Evolutionary conservation across 129 eudicot genomes (phyloP).

Genomic region (Sambucus nigra): DNA sequence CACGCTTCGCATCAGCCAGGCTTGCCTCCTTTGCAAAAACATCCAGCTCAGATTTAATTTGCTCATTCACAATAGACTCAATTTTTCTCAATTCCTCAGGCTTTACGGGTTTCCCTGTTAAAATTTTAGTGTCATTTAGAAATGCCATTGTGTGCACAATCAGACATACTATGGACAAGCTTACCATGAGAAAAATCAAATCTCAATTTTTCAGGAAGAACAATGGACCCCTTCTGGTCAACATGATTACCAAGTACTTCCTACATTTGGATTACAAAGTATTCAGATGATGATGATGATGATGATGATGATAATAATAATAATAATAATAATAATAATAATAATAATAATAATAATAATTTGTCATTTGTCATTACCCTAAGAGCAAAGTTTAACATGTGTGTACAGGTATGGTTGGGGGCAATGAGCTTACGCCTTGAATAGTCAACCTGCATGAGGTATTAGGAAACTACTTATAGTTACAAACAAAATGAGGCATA

Average conservation of each 20-base stretch:
- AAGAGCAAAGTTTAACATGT: constrained; percentile 92
- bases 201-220: constrained; percentile 94
- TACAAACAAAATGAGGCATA: constrained; percentile 13
- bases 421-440: constrained; percentile 75
- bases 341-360: not conserved
- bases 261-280: constrained; percentile 28
- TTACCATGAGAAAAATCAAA: constrained; percentile 92
- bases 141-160: not conserved
- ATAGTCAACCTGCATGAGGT: constrained; percentile 61
- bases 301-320: too few relatives aligned
- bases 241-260: constrained; percentile 92
- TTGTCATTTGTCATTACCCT: constrained; percentile 35
- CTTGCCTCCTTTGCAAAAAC: constrained; percentile 82
- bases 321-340: not conserved
- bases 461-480: not conserved
- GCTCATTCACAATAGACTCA: constrained; percentile 82
- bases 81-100: constrained; percentile 71
- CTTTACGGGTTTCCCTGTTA: constrained; percentile 83
- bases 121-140: constrained; percentile 3
- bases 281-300: not conserved
- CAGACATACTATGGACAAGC: constrained; percentile 6
- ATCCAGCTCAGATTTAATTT: constrained; percentile 72
- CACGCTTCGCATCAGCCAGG: constrained; percentile 70
- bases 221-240: constrained; percentile 97
- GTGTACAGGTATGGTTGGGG: constrained; percentile 99